These are phyloP conservation scores for Puccinia polysora DNA, from an alignment of 1,284 basidiomycete species.

Conservation along the genomic window DNA sequence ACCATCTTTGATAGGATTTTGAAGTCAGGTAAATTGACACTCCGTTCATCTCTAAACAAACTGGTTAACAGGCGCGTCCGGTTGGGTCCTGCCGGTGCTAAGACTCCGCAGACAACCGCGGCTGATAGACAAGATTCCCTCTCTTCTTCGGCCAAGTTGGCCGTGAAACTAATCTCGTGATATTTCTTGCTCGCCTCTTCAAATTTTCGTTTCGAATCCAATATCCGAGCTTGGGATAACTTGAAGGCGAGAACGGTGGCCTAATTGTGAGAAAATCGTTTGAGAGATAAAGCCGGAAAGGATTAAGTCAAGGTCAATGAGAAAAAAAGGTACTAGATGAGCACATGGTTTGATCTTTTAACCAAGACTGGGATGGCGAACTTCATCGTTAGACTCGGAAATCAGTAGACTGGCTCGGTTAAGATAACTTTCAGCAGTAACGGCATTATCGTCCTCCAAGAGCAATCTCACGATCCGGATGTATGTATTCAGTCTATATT, in stretches of 20 bases:
- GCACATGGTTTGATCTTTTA: not conserved
- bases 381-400: conserved; percentile 70
- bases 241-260: conserved; percentile 49
- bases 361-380: conserved; percentile 58
- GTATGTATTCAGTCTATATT: conserved; percentile 82
- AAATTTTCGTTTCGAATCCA: conserved; percentile 85
- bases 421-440: conserved; percentile 91
- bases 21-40: conserved; percentile 69
- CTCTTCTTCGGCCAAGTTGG: conserved; percentile 55
- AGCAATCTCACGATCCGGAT: conserved; percentile 88
- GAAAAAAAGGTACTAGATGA: too few species aligned
- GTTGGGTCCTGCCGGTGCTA: conserved; percentile 95
- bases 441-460: conserved; percentile 90
- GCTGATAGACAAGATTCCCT: conserved; percentile 57
- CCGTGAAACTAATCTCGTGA: conserved; percentile 84
- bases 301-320: too few species aligned
- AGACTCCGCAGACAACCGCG: conserved; percentile 88
- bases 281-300: not conserved
- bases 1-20: conserved; percentile 96
- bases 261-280: too few species aligned
- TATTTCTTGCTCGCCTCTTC: conserved; percentile 90
- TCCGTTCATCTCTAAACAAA: conserved; percentile 87
- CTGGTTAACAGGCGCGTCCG: conserved; percentile 85
- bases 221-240: conserved; percentile 68
- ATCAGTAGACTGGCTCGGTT: conserved; percentile 87